phyloP scores from a whole-genome alignment of 108 stramenopile genomes.

The Tribonema minus region DNA sequence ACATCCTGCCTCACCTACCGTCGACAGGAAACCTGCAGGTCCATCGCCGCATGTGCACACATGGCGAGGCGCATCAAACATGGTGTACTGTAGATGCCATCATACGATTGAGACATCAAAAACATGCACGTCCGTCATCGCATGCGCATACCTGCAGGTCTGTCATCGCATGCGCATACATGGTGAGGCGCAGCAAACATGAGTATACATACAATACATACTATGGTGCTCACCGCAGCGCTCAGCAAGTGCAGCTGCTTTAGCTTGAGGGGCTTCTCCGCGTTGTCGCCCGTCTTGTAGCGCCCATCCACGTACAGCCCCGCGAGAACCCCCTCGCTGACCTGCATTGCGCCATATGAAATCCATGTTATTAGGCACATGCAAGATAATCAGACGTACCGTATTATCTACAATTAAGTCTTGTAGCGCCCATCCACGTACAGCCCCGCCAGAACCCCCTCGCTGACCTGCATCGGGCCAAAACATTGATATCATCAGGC shows the following conservation, averaged over 20 bases:
- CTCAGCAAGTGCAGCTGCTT: constrained; percentile 1
- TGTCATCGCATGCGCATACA: not conserved
- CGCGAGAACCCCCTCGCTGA: constrained; percentile 30
- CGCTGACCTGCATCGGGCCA: not conserved
- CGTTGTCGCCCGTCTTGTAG: constrained; percentile 19
- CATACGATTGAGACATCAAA: not conserved
- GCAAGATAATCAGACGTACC: no score
- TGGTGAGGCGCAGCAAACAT: not conserved
- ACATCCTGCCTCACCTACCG: no score
- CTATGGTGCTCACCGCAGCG: no score
- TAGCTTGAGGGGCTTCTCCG: not conserved
- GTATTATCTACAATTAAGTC: no score
- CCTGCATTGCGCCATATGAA: no score
- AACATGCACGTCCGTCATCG: not conserved
- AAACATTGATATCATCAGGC: not conserved
- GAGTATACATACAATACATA: not conserved
- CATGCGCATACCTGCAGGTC: not conserved
- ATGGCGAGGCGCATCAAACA: not conserved
- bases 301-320: constrained; percentile 28
- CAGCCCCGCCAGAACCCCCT: not conserved
- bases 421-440: no score
- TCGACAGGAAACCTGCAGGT: not conserved
- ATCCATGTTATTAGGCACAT: no score
- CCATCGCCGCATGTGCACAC: not conserved
- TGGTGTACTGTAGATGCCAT: no score